Evolutionary conservation across 2,329 filamentous ascomycete genomes (phyloP).

Genomic region (Lachnellula arida): DNA sequence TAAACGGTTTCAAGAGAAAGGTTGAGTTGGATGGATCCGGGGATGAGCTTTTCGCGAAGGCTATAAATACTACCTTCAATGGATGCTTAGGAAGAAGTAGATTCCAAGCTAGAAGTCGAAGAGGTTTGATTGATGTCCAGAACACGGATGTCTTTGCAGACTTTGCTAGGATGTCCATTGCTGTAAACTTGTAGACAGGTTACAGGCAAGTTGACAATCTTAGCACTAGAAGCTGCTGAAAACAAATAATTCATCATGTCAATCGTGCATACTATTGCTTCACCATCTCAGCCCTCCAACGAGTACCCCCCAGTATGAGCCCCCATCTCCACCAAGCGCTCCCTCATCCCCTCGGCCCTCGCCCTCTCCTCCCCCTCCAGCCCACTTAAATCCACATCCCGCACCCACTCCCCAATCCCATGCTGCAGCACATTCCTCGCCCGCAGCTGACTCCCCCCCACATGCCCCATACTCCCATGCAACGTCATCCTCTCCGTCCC

Average conservation of each 20-base stretch:
- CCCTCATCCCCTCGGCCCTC: slow-evolving; percentile 60
- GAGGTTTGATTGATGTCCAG: slow-evolving; percentile 20
- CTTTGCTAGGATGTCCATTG: slow-evolving; percentile 15
- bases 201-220: neutral
- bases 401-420: slow-evolving; percentile 64
- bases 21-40: slow-evolving; percentile 26
- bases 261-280: neutral
- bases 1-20: slow-evolving; percentile 26
- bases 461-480: slow-evolving; percentile 66
- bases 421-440: slow-evolving; percentile 74
- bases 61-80: slow-evolving; percentile 24
- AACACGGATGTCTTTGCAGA: slow-evolving; percentile 20
- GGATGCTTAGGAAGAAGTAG: slow-evolving; percentile 27
- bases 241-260: neutral
- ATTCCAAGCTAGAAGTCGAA: slow-evolving; percentile 35
- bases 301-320: slow-evolving; percentile 56
- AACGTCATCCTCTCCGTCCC: slow-evolving; percentile 61
- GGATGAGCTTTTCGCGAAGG: slow-evolving; percentile 26
- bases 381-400: slow-evolving; percentile 49
- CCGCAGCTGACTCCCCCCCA: slow-evolving; percentile 47
- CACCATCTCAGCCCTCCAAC: slow-evolving; percentile 41
- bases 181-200: neutral
- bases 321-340: slow-evolving; percentile 58
- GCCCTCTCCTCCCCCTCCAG: slow-evolving; percentile 36
- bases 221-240: neutral